Percentiles rank a stretch among this genome's conserved stretches.
Conservation (phyloP, 1,284 basidiomycete species). For the Exsudoporus floridanus region DNA sequence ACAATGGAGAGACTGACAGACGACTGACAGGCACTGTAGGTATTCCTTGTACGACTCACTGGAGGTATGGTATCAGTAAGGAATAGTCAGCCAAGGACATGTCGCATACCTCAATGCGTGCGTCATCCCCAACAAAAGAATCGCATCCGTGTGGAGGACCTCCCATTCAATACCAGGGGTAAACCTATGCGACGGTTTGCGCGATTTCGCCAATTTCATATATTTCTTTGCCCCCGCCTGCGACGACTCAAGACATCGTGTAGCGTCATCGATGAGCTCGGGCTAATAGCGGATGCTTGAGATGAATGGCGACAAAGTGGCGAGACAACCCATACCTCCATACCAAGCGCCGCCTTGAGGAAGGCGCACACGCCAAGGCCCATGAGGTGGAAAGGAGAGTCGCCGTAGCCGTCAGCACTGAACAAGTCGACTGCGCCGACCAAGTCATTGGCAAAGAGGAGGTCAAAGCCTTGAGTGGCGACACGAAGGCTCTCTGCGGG, state of each 20-base stretch:
- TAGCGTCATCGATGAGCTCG: constrained; percentile 49
- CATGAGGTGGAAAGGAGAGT: constrained; percentile 68
- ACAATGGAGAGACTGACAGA: not conserved
- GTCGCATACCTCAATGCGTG: constrained; percentile 60
- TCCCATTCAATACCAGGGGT: constrained; percentile 70
- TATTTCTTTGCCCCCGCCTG: constrained; percentile 62
- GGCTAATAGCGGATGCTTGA: constrained; percentile 10
- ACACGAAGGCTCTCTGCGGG: constrained; percentile 44
- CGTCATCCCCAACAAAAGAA: constrained; percentile 66
- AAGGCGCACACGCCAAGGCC: constrained; percentile 73
- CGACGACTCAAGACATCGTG: constrained; percentile 50
- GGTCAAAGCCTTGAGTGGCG: constrained; percentile 63
- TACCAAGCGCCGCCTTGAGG: constrained; percentile 74
- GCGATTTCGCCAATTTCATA: constrained; percentile 45
- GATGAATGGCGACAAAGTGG: not conserved
- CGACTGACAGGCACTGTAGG: constrained; percentile 65
- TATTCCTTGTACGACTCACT: constrained; percentile 80
- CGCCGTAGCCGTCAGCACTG: constrained; percentile 30
- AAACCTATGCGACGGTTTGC: constrained; percentile 46
- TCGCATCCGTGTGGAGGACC: constrained; percentile 66
- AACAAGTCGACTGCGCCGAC: constrained; percentile 53
- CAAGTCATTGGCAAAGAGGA: constrained; percentile 67
- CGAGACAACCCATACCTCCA: constrained; percentile 56
- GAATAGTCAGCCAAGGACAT: not conserved
- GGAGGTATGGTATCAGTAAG: not conserved